Evolutionary conservation across 768 basidiomycete genomes (phyloP), one percentile per base, ranked within the genome.

Genomic region (Cytidiella melzeri): DNA sequence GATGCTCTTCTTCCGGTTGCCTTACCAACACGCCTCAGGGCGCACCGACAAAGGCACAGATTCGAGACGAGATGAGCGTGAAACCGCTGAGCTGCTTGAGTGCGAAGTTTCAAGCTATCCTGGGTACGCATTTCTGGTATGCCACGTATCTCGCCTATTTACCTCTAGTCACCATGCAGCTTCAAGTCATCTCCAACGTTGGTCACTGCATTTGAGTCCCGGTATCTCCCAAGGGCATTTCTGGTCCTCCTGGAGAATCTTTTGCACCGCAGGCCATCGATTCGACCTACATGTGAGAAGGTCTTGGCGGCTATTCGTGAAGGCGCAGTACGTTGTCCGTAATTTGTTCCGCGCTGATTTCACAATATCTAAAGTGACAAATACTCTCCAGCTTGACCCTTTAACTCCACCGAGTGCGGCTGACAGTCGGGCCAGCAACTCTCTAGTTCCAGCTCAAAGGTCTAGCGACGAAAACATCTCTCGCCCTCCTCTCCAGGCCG

Each of bases 1-100:
- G 59, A 75, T 98, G 53, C 69, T 95, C 1, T 98, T 96, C 69
- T 92, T 97, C 69, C 79, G 80, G 27, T 67, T 95, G 18, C 94
- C 95, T 0, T 97, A 92, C 60, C 75, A 73, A 15, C 82, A 90
- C 55, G 83, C 86, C 1, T 71, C 81, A 1, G 76, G 75, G 36
- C 79, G 78, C 0, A 80, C 79, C 47, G 76, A 0, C 9, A 19
- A 48, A 21, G 70, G 73, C 41, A 73, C 69, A 2, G 67, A 69
- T 34, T 70, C 70, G 37, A 62, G 57, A 10, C 60, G 63, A 42
- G 73, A 75, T 10, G 83, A 83, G 38, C 66, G 55, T 0, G 83
- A 84, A 12, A 86, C 87, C 57, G 74, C 88, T 69, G 75, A 80
- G 36, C 69, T 68, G 40, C 67, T 97, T 30, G 84, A 90, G 57